A percentile compares a stretch with the other conserved stretches of the same genome.
Conservation (phyloP, 495 filamentous ascomycete genomes). For the Chaetomium cochliodes region DNA sequence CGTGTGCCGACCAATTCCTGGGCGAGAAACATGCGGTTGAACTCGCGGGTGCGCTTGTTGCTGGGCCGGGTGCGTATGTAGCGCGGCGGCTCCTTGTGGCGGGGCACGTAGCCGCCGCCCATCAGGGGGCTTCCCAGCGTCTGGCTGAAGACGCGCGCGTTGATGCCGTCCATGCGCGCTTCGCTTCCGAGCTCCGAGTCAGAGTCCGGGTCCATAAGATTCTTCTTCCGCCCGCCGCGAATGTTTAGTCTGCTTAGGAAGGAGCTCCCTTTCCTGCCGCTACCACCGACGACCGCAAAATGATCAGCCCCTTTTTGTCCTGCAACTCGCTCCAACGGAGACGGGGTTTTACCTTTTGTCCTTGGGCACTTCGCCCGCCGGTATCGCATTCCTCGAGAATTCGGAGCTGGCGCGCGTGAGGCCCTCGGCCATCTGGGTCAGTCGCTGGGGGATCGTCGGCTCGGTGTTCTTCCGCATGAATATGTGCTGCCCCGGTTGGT, state of each 20-base stretch:
- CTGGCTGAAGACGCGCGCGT: constrained; percentile 68
- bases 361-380: constrained; percentile 45
- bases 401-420: constrained; percentile 44
- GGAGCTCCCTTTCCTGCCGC: constrained; percentile 73
- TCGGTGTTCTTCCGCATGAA: constrained; percentile 78
- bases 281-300: not conserved
- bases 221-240: constrained; percentile 72
- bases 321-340: not conserved
- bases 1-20: constrained; percentile 70
- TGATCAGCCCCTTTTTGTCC: constrained; percentile 17
- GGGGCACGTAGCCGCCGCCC: constrained; percentile 75
- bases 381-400: constrained; percentile 29
- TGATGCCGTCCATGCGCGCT: constrained; percentile 69
- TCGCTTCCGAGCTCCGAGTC: constrained; percentile 68
- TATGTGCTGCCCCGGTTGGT: constrained; percentile 56
- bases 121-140: constrained; percentile 62
- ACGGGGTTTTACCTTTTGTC: constrained; percentile 64
- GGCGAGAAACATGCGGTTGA: constrained; percentile 84
- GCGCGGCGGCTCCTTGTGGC: constrained; percentile 81
- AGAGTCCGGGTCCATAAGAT: constrained; percentile 60
- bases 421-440: constrained; percentile 46
- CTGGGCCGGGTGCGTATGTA: constrained; percentile 84
- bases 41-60: constrained; percentile 80
- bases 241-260: constrained; percentile 82
- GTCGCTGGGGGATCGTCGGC: constrained; percentile 63